Conservation (phyloP, 108 stramenopile species). For the Pseudonitzschia pungens region DNA sequence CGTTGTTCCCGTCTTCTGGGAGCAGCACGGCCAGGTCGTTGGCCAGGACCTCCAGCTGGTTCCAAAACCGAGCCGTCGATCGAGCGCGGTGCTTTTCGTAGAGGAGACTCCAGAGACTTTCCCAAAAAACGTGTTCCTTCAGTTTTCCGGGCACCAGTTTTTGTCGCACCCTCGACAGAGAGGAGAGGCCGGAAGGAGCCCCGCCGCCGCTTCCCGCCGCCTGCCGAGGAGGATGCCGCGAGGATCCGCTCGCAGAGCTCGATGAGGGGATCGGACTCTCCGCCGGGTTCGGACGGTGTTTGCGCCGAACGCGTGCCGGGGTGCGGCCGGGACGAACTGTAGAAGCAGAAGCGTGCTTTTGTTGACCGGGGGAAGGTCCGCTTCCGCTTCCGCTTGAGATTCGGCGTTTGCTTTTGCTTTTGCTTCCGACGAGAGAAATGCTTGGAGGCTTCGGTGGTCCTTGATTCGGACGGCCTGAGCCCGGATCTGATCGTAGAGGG, state of each 20-base stretch:
- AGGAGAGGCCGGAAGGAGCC: neutral
- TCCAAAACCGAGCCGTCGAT: slow-evolving; percentile 5
- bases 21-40: neutral
- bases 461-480: neutral
- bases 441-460: neutral
- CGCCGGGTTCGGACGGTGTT: no score
- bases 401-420: no score
- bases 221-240: neutral
- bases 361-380: neutral
- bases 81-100: slow-evolving; percentile 22
- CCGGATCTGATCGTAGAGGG: neutral
- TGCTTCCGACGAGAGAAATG: neutral
- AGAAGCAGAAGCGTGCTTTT: no score
- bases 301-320: no score
- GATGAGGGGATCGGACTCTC: neutral
- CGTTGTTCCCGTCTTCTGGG: neutral
- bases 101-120: slow-evolving; percentile 26
- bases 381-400: no score
- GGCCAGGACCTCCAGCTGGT: neutral
- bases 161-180: slow-evolving; percentile 28
- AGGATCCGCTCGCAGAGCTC: neutral
- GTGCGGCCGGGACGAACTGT: neutral
- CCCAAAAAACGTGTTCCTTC: slow-evolving; percentile 49
- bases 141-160: slow-evolving; percentile 34
- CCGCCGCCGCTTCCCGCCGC: neutral